These are phyloP conservation scores for Alternaria arbusti DNA, from an alignment of 2,329 filamentous ascomycete genomes.

Conservation along the genomic window DNA sequence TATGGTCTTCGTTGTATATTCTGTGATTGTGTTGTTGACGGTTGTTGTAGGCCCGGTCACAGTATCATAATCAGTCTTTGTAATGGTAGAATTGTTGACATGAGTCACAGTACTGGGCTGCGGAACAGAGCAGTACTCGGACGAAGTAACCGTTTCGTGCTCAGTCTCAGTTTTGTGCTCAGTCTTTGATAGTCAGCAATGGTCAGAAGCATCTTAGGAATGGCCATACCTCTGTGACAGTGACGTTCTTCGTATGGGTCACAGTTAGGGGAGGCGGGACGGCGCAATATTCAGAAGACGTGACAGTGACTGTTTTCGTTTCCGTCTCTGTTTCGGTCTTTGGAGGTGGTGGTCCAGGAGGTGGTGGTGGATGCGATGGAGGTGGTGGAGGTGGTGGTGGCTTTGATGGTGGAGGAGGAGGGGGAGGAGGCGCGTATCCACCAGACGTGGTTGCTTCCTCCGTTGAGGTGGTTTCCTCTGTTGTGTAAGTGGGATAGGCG, in stretches of 20 bases:
- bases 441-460: background rate
- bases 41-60: slow-evolving; percentile 9
- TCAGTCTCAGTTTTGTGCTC: background rate
- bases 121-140: background rate
- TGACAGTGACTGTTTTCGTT: background rate
- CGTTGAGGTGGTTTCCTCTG: background rate
- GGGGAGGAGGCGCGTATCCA: background rate
- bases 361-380: background rate
- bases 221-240: background rate
- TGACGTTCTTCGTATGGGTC: background rate
- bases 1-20: slow-evolving; percentile 19
- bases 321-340: background rate
- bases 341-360: background rate
- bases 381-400: background rate
- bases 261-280: background rate
- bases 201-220: background rate
- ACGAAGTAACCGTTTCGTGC: background rate
- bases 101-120: slow-evolving; percentile 5
- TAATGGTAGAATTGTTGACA: slow-evolving; percentile 6
- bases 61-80: slow-evolving; percentile 5
- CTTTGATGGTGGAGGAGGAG: background rate
- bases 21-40: slow-evolving; percentile 18
- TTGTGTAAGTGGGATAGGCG: background rate
- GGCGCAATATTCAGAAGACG: background rate
- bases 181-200: background rate